Evolutionary conservation across 1,284 basidiomycete species (phyloP), one percentile per base, ranked within the genome.

Genomic region (Malassezia furfur): DNA sequence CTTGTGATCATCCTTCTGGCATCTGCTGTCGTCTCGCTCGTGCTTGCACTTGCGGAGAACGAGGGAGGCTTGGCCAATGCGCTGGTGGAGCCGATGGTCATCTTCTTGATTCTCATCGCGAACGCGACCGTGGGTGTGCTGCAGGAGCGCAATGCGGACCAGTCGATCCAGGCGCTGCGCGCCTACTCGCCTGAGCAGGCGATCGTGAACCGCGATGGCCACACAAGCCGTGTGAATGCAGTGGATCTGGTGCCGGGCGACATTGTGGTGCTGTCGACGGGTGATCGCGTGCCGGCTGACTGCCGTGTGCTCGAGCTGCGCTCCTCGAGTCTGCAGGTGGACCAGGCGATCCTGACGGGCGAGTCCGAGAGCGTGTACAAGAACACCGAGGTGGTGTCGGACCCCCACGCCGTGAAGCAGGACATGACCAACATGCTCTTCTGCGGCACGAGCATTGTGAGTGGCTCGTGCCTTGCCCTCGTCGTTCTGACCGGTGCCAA

Each of bases 391-490:
- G 52, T 58, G 41, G 63, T 74, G 12, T 1, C 25, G 19, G 72
- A 74, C 39, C 15, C 43, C 34, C 50, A 57, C 38, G 72, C 70
- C 14, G 72, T 74, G 49, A 70, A 70, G 59, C 72, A 74, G 62
- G 72, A 74, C 48, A 71, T 72, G 69, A 66, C 59, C 50, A 74
- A 74, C 60, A 72, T 70, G 21, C 66, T 74, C 44, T 74, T 74
- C 50, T 64, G 60, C 40, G 72, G 72, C 28, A 73, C 72, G 43
- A 73, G 66, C 17, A 61, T 73, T 47, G 63, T 67, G 17, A 68
- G 62, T 34, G 72, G 72, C 11, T 59, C 63, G 12, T 68, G 65
- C n/a, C 45, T 62, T 22, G 70, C 70, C 15, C 60, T 70, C 49
- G 71, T 68, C 11, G 64, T 64, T 3, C 60, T 59, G 22, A 74